phyloP scores from a whole-genome alignment of 257 asterid species.

The Nicotiana benthamiana region DNA sequence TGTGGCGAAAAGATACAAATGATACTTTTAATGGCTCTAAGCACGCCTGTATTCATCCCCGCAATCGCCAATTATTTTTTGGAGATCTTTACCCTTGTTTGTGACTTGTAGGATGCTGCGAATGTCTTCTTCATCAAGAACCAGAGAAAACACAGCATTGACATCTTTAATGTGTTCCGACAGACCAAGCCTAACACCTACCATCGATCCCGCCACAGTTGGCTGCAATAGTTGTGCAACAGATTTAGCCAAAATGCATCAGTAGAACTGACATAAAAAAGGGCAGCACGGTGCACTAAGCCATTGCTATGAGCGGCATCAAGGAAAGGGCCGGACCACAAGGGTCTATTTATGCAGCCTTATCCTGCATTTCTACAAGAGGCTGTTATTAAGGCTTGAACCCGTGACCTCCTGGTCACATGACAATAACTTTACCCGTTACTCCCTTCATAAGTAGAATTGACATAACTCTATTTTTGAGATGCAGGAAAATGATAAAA shows the following conservation, averaged over 20 bases:
- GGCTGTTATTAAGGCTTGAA: no score
- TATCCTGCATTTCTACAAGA: no score
- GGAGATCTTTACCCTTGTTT: conserved; percentile 70
- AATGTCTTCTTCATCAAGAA: conserved; percentile 68
- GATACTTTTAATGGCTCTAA: background rate
- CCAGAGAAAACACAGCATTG: conserved; percentile 58
- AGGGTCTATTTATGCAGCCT: no score
- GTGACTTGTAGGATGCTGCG: conserved; percentile 55
- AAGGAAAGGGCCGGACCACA: no score
- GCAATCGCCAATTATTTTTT: conserved; percentile 71
- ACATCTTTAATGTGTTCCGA: conserved; percentile 68
- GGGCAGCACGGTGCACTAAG: no score
- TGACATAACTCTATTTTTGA: background rate
- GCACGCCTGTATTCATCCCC: conserved; percentile 89
- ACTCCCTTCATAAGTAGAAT: background rate
- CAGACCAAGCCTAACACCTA: conserved; percentile 90
- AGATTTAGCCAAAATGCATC: background rate
- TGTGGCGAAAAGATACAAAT: background rate
- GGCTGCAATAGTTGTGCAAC: conserved; percentile 44
- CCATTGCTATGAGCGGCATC: no score
- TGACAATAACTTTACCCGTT: no score
- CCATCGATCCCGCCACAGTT: conserved; percentile 92
- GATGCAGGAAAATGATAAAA: background rate
- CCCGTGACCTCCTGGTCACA: no score
- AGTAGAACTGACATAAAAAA: background rate